Evolutionary conservation across 1,284 basidiomycete genomes (phyloP), one percentile per base, ranked within the genome.

Genomic region (Marasmius fiardii): DNA sequence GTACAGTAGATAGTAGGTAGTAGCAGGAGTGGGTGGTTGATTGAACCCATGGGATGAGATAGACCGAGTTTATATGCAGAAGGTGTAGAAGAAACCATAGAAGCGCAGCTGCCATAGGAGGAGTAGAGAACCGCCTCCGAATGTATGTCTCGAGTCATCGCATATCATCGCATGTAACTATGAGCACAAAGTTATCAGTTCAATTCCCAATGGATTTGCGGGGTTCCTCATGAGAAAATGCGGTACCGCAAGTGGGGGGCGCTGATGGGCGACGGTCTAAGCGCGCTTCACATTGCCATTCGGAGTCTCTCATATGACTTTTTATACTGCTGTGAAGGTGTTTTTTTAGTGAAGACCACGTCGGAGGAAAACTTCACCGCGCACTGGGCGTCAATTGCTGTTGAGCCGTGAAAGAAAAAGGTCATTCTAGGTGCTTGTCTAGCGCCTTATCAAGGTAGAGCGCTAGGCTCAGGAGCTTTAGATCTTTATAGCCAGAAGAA

Each of bases 91-190:
- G 26, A 4, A 49, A 26, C 47, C 28, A 49, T 14, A 33, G 47
- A 49, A 49, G 12, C 44, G 26, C 26, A 47, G 44, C 21, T 16
- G 14, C 16, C 21, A 18, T n/a, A 49, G 14, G 14, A 49, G 26
- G 8, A 28, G 33, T 1, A 49, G 47, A 16, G 39, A 31, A 49
- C 31, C 47, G 47, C 47, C 47, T 33, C 47, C 24, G 26, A 18
- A 49, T 26, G 28, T n/a, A 18, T 31, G 18, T 31, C 24, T 18
- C 20, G 47, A 49, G 47, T 49, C 47, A 49, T 49, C 12, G n/a
- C 26, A 26, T 49, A 49, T 49, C 47, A 49, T 49, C 47, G 47
- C 47, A 31, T 49, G 47, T 49, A 49, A 49, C 47, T 31, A 16
- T 18, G 47, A 49, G 24, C 14, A 28, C 20, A 20, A 20, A 41